Base-by-base conservation (phyloP, 768 basidiomycete genomes). In the Calocybe gangraenosa region DNA sequence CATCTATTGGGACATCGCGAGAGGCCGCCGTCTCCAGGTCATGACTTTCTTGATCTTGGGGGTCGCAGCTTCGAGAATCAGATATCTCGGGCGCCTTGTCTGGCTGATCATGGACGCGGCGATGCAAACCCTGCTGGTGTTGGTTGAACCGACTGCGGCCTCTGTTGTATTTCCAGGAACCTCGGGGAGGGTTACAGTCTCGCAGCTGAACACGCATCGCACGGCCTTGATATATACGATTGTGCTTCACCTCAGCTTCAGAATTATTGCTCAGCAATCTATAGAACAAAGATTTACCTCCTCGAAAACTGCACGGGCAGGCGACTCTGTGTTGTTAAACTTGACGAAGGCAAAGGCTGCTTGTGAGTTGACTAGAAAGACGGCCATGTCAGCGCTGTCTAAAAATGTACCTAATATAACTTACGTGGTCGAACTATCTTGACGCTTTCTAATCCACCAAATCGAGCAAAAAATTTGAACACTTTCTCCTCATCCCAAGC, bases 311-410 rank as follows among this genome's bases (percentile, higher is more conserved):
- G 88, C 88, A 45, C 71, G 75, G n/a, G 74, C 69, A n/a, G 87
- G 78, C 23, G 79, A 69, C 7, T 83, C 79, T 2, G 70, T 69
- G 46, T 80, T 77, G 48, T 76, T 69, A 58, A 82, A 91, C 58
- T 75, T 84, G 47, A 91, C 76, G 55, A 91, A 89, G 1, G 88
- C 88, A 58, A 88, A 91, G 2, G 79, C 86, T n/a, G 80, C 72
- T 51, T 71, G 74, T 36, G 78, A 78, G 51, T 77, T 79, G 25
- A 66, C 86, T 89, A 46, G 9, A 33, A 18, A 37, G 23, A 37
- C 13, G 42, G 20, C 18, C 22, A 10, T 40, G 22, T 19, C 2
- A 14, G 17, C 38, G 22, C 18, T 25, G 31, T 15, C 20, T n/a
- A 51, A 30, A 13, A 33, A 7, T 35, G n/a, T 41, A 18, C 20